phyloP scores from a whole-genome alignment of 2,329 filamentous ascomycete genomes.

The Colletotrichum spinosum region DNA sequence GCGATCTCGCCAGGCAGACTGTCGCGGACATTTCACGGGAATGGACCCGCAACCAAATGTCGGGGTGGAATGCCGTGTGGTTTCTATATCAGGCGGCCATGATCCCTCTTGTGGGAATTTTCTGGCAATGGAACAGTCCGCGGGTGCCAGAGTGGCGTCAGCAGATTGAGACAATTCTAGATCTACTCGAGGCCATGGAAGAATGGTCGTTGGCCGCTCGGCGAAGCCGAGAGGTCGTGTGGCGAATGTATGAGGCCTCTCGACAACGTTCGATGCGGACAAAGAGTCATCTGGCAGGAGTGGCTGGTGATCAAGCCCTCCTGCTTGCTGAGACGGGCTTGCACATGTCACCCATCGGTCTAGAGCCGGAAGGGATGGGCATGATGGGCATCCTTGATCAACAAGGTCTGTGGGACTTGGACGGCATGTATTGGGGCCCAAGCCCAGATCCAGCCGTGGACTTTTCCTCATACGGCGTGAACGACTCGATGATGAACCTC shows the following conservation, averaged over 20 bases:
- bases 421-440: constrained; percentile 66
- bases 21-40: constrained; percentile 79
- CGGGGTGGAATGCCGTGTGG: constrained; percentile 85
- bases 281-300: constrained; percentile 45
- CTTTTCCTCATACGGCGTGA: constrained; percentile 43
- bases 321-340: constrained; percentile 54
- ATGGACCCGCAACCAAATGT: constrained; percentile 79
- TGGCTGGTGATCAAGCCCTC: constrained; percentile 49
- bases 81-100: constrained; percentile 84
- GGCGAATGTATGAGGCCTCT: constrained; percentile 71
- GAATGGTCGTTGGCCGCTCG: constrained; percentile 74
- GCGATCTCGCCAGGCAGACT: constrained; percentile 75
- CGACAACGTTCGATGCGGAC: constrained; percentile 50
- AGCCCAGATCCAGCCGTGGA: constrained; percentile 48
- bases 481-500: constrained; percentile 50
- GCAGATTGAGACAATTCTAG: constrained; percentile 69
- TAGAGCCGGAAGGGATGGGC: constrained; percentile 62
- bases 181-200: constrained; percentile 72
- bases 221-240: constrained; percentile 72
- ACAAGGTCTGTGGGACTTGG: constrained; percentile 66
- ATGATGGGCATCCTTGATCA: constrained; percentile 67
- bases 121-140: constrained; percentile 71
- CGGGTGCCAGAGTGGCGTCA: constrained; percentile 64
- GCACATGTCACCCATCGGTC: constrained; percentile 63
- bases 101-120: constrained; percentile 81